Conservation (phyloP, 148 eudicot species). For the Suaeda aralocaspica region DNA sequence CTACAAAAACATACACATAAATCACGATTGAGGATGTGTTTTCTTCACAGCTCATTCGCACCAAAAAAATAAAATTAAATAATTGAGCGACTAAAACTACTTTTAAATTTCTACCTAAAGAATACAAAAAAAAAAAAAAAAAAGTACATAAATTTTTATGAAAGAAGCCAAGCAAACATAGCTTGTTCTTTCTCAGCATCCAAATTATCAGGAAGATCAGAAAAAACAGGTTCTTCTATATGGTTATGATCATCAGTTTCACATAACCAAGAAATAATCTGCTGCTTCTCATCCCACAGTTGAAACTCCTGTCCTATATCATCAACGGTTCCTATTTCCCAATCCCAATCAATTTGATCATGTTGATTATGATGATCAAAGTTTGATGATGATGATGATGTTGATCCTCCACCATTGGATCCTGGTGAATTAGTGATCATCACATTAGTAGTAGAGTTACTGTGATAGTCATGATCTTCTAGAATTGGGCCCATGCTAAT, state of each 20-base stretch:
- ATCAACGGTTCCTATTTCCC: conserved; percentile 31
- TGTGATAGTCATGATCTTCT: conserved; percentile 5
- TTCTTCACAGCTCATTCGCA: no score
- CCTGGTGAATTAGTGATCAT: conserved; percentile 6
- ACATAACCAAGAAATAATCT: conserved; percentile 45
- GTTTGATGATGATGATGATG: conserved; percentile 26
- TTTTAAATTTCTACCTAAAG: neutral
- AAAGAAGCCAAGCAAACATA: conserved; percentile 57
- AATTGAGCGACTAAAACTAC: neutral
- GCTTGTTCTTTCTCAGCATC: conserved; percentile 47
- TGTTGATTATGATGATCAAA: conserved; percentile 15
- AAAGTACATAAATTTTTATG: conserved; percentile 16
- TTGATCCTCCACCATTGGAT: conserved; percentile 20
- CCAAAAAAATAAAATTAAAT: neutral
- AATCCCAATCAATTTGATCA: conserved; percentile 31
- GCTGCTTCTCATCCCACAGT: conserved; percentile 26
- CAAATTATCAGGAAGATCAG: conserved; percentile 11
- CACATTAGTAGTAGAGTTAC: neutral
- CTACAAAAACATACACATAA: no score
- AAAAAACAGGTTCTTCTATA: conserved; percentile 10
- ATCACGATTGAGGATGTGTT: no score
- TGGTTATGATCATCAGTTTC: conserved; percentile 28
- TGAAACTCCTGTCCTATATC: conserved; percentile 13
- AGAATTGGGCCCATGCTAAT: conserved; percentile 13
- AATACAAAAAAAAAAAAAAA: neutral